Conservation (phyloP, 2,329 filamentous ascomycete species). For the Meredithiella fracta region DNA sequence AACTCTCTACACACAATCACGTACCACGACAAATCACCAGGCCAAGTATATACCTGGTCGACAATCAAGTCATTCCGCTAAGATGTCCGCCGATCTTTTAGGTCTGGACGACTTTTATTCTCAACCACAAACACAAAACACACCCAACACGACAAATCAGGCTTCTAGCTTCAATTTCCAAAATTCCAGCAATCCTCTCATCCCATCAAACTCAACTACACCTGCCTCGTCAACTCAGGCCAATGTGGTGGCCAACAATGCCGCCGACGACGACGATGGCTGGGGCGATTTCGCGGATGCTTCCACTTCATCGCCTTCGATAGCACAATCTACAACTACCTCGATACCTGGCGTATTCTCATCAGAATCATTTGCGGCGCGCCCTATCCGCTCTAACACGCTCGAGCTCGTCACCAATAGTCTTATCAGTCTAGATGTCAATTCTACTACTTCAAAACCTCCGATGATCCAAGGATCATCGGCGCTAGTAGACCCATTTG, state of each 20-base stretch:
- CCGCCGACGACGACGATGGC: constrained; percentile 42
- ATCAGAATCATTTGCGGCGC: not conserved
- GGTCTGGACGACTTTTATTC: constrained; percentile 39
- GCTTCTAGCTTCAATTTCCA: not conserved
- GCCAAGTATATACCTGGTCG: too few relatives aligned
- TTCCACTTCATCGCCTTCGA: constrained; percentile 5
- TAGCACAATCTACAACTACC: not conserved
- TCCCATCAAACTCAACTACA: constrained; percentile 16
- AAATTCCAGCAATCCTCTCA: constrained; percentile 15
- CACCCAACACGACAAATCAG: not conserved
- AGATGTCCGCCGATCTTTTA: constrained; percentile 50
- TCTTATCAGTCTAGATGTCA: constrained; percentile 25
- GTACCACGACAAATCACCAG: too few relatives aligned
- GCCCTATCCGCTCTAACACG: constrained; percentile 31
- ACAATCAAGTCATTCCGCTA: constrained; percentile 8
- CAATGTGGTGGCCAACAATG: not conserved
- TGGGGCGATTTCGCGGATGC: constrained; percentile 55
- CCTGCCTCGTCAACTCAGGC: not conserved
- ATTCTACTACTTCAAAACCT: not conserved
- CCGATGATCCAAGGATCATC: not conserved
- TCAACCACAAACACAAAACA: constrained; percentile 17
- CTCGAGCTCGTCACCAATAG: constrained; percentile 38
- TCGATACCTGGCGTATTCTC: not conserved
- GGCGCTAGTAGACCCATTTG: not conserved
- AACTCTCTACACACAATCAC: too few relatives aligned